Evolutionary conservation across 139 green algal species (phyloP).

Genomic region (Chlorella sp.): DNA sequence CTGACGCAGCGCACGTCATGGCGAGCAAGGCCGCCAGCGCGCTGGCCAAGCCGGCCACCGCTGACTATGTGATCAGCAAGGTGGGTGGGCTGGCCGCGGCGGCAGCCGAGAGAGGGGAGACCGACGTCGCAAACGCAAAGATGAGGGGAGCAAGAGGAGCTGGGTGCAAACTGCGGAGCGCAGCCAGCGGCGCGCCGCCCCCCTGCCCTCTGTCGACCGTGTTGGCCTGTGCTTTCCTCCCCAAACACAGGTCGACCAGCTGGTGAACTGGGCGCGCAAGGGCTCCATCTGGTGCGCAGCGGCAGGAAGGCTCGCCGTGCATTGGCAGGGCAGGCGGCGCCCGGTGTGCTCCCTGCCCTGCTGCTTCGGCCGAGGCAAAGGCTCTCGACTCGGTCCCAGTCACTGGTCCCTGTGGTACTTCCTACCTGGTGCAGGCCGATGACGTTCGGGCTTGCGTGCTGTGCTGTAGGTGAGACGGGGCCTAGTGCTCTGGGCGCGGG

Average conservation of each 20-base stretch:
- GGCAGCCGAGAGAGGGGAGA: background rate
- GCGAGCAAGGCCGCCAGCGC: background rate
- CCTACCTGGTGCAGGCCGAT: background rate
- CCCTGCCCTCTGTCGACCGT: constrained; percentile 29
- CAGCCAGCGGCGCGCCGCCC: too few species aligned
- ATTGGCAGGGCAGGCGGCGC: too few species aligned
- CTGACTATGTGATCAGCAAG: constrained; percentile 42
- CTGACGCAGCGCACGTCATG: background rate
- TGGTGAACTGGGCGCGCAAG: constrained; percentile 91
- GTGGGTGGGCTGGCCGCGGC: constrained; percentile 3
- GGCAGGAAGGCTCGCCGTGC: too few species aligned
- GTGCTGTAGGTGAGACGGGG: too few species aligned
- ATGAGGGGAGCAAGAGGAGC: background rate
- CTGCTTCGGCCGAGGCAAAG: too few species aligned
- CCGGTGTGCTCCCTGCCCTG: too few species aligned
- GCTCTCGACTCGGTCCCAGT: too few species aligned
- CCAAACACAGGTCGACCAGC: constrained; percentile 68
- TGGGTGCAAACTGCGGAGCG: background rate
- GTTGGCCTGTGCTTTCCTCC: too few species aligned
- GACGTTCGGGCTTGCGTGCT: constrained; percentile 95
- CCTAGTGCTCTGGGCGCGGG: too few species aligned
- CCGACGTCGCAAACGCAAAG: background rate
- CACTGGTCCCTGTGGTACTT: background rate
- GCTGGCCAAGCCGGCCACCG: background rate
- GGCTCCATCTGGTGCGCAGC: constrained; percentile 95